Evolutionary conservation across 306 rosid species (phyloP), one percentile per base, ranked within the genome.

Genomic region (Cicer bijugum): DNA sequence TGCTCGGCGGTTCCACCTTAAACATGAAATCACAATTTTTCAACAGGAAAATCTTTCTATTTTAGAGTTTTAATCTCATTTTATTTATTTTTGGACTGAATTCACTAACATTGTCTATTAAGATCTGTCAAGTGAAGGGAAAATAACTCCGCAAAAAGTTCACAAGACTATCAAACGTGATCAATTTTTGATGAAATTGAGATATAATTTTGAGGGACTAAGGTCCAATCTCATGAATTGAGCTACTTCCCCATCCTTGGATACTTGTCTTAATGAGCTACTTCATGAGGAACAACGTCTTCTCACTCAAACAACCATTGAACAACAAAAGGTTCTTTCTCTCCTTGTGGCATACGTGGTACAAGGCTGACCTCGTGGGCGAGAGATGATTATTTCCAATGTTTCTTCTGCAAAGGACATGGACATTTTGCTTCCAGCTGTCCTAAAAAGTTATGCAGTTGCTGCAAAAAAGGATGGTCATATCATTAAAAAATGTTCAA

Each of bases 401-500:
- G 47, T 43, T 56, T 19, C 10, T 14, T 39, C 6, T 56, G 62
- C 38, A 56, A 56, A 56, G 62, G 62, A 15, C 4, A 11, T 37
- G 63, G 75, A 16, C 63, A 70, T 51, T 53, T 8, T 33, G 47
- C 62, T 35, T n/a, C 61, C 1, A 0, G 37, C 10, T 50, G 37
- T 4, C 59, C 59, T 52, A 52, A 16, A 16, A 52, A 52, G 9
- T 52, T 15, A 6, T 52, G 33, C 11, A 52, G 17, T 50, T 70
- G 39, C 8, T 70, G 39, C 40, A 70, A 70, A 70, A 70, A 70
- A 53, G 23, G 12, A 39, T 52, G 52, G 64, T 5, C 51, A 38
- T 4, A 53, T 70, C 19, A 16, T 53, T 7, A 70, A 56, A 6
- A 23, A 71, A 40, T 20, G 2, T 20, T 0, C 23, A 20, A 20